Evolutionary conservation across 129 eudicot genomes (phyloP), one percentile per base, ranked within the genome.

Genomic region (Erigeron canadensis): DNA sequence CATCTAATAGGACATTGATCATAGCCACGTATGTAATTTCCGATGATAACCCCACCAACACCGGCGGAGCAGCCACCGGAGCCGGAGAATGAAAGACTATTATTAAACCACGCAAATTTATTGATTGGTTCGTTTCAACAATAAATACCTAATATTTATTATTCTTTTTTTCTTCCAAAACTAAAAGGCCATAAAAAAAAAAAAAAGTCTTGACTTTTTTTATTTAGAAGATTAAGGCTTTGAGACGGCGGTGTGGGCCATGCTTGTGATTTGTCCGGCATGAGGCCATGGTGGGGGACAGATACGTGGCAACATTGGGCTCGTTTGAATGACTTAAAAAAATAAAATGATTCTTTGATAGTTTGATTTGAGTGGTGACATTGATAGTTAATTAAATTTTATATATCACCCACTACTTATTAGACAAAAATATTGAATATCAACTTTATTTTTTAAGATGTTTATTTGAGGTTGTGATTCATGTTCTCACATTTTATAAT

Each of bases 211-310:
- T 54, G 68, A 63, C 62, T 51, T 75, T 62, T 19, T 39, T 50
- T 62, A 12, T 39, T 50, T 11, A 38, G n/a, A 47, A 34, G 61
- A 53, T 56, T 13, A 42, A 42, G 22, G 54, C 48, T 53, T 53
- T 63, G 43, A 15, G 60, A 21, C 11, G 78, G 54, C 74, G 22
- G 5, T 37, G 88, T 61, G 84, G 84, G 78, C 56, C 75, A 75
- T 58, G 86, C 65, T 10, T 47, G 84, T 75, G 69, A 66, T 62
- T 69, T 61, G 78, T 71, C 77, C 65, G 68, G 65, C 82, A 79
- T 77, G 88, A 44, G 40, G 71, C 67, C 64, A 63, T 62, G 69
- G 64, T 41, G 63, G 78, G 85, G 70, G 28, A 53, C 78, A 84
- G 12, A 7, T 43, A 75, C 81, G 83, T 74, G 88, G 83, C 65